Percentiles rank a stretch among this genome's conserved stretches.
Conservation (phyloP, 2,329 filamentous ascomycete species). For the Dactylonectria macrodidyma region DNA sequence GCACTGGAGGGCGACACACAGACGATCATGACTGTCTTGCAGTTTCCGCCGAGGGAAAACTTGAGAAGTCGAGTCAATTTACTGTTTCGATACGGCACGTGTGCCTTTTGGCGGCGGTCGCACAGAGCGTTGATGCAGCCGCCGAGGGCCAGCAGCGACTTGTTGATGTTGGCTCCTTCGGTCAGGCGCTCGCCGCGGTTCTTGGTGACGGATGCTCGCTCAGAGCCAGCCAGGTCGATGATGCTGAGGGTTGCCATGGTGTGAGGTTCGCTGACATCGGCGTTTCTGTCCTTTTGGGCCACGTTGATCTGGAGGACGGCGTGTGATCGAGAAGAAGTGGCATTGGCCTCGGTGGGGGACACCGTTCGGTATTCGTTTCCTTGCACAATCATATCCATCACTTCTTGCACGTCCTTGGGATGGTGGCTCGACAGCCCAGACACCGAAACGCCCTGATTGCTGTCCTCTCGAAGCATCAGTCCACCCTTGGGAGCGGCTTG, state of each 20-base stretch:
- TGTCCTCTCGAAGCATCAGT: slow-evolving; percentile 94
- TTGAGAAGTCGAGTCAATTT: slow-evolving; percentile 96
- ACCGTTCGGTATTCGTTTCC: slow-evolving; percentile 97
- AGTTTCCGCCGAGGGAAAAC: slow-evolving; percentile 97
- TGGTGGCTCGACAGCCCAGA: slow-evolving; percentile 92
- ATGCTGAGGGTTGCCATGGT: slow-evolving; percentile 99
- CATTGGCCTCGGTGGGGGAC: slow-evolving; percentile 96
- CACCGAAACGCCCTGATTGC: slow-evolving; percentile 92
- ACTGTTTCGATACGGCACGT: slow-evolving; percentile 97
- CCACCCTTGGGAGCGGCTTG: slow-evolving; percentile 71
- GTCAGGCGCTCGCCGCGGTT: slow-evolving; percentile 92
- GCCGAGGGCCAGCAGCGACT: slow-evolving; percentile 92
- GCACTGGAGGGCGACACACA: slow-evolving; percentile 97
- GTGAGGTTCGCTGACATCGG: slow-evolving; percentile 91
- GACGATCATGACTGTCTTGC: slow-evolving; percentile 99
- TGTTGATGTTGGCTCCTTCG: slow-evolving; percentile 99
- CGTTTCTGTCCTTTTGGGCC: slow-evolving; percentile 93
- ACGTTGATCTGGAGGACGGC: slow-evolving; percentile 98
- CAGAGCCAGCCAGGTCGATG: slow-evolving; percentile 96
- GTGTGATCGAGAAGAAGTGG: slow-evolving; percentile 96
- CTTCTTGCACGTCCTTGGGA: slow-evolving; percentile 91
- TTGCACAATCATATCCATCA: slow-evolving; percentile 99
- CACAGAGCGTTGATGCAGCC: slow-evolving; percentile 99
- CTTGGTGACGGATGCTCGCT: slow-evolving; percentile 95
- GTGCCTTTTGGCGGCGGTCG: slow-evolving; percentile 90